phyloP scores from a whole-genome alignment of 73 alveolate genomes.

The Effrenium voratum region DNA sequence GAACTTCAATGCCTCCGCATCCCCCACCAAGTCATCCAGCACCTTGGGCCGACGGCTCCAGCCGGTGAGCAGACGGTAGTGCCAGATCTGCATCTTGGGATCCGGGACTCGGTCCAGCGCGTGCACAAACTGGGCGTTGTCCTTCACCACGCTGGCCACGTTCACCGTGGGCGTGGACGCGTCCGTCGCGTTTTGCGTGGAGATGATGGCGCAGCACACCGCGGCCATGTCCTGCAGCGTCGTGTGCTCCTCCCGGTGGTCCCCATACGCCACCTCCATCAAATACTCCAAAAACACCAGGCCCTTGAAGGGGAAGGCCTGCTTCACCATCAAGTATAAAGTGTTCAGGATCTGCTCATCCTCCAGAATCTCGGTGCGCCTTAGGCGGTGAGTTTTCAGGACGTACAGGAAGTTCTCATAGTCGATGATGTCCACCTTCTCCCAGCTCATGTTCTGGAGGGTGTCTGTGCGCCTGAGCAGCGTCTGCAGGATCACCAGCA shows the following conservation, averaged over 20 bases:
- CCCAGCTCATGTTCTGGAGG: slow-evolving; percentile 62
- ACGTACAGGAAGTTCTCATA: slow-evolving; percentile 55
- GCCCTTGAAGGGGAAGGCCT: slow-evolving; percentile 88
- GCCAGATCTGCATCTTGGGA: slow-evolving; percentile 65
- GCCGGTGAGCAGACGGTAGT: slow-evolving; percentile 28
- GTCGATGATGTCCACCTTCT: slow-evolving; percentile 85
- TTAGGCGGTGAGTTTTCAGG: slow-evolving; percentile 42
- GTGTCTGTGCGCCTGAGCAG: slow-evolving; percentile 57
- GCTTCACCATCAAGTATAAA: slow-evolving; percentile 88
- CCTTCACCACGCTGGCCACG: slow-evolving; percentile 92
- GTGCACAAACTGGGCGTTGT: slow-evolving; percentile 71
- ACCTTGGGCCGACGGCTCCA: slow-evolving; percentile 92
- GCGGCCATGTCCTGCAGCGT: slow-evolving; percentile 88
- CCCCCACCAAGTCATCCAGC: slow-evolving; percentile 80
- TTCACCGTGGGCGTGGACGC: slow-evolving; percentile 89
- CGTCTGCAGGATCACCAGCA: slow-evolving; percentile 60
- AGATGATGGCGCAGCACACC: slow-evolving; percentile 78
- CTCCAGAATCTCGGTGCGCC: slow-evolving; percentile 2
- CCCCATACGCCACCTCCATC: slow-evolving; percentile 79
- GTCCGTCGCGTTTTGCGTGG: slow-evolving; percentile 92
- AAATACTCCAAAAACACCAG: slow-evolving; percentile 68
- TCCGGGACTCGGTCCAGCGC: slow-evolving; percentile 84
- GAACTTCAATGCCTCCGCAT: slow-evolving; percentile 47
- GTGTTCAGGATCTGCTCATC: slow-evolving; percentile 79
- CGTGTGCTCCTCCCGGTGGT: slow-evolving; percentile 81